Base-by-base conservation (phyloP, 345 rosid species). In the Gossypium raimondii region DNA sequence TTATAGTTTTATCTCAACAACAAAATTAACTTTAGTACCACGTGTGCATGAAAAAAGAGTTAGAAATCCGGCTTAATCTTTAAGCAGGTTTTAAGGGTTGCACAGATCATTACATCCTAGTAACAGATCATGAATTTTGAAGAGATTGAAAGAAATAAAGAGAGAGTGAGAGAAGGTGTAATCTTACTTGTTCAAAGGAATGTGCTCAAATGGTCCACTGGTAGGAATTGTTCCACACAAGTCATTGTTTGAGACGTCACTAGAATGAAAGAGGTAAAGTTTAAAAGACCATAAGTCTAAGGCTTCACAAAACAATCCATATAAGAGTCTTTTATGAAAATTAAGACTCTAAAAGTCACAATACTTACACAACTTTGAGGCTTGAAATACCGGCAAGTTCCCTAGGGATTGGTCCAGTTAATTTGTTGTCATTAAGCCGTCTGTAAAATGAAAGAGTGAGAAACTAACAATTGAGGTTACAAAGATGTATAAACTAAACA, bases 181-280 rank as follows among this genome's bases (percentile, higher is more conserved):
- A 74, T 69, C 90, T 74, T 87, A 94, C 98, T 94, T 94, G 87
- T 83, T 86, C 74, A 89, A 41, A 58, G 98, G 95, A 77, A 94
- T 88, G 84, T 83, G 97, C 82, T 84, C 86, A 80, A 95, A 95
- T 57, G 99, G 94, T 58, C 99, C 98, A 6, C 59, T 83, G 61
- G 98, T 86, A 77, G 99, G 98, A 83, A 95, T 93, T 71, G 99
- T 90, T 80, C 99, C 99, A 78, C 99, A 95, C 53, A 95, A 78
- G 83, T 93, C 81, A 86, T 95, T 95, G 85, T 71, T 90, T 1
- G 99, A 85, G 66, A 92, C 97, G 81, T 95, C 98, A 74, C 99
- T 95, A 84, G 47, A 51, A 25, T 74, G 73, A 78, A 70, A 48
- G 64, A 81, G 71, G 79, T 17, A 76, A 51, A 64, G 11, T 68